Conservation (phyloP, 345 rosid genomes). For the Eucalyptus sideroxylon region DNA sequence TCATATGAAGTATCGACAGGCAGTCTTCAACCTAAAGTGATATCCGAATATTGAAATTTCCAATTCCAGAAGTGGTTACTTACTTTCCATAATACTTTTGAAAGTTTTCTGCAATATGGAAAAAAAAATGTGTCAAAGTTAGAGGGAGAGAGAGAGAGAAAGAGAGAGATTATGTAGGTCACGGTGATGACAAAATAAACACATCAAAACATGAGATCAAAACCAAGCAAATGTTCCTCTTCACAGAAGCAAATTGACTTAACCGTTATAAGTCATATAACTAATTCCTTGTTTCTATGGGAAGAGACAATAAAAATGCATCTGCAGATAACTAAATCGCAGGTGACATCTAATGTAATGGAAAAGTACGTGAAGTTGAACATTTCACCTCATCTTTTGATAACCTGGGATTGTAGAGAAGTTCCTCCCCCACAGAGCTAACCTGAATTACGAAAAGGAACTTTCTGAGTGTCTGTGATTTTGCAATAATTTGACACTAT, state of each 20-base stretch:
- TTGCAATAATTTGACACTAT: neutral
- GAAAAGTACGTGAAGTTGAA: neutral
- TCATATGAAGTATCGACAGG: neutral
- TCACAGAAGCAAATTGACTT: neutral
- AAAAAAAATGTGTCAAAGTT: neutral
- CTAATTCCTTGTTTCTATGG: neutral
- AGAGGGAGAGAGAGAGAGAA: neutral
- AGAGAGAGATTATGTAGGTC: neutral
- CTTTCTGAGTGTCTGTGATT: neutral
- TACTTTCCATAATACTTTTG: conserved; percentile 73
- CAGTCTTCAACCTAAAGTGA: neutral
- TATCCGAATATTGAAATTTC: neutral
- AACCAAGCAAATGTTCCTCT: neutral
- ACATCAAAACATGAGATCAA: neutral
- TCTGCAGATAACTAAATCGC: neutral
- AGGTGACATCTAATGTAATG: neutral
- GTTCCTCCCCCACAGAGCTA: conserved; percentile 90
- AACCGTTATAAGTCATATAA: neutral
- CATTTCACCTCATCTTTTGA: conserved; percentile 63
- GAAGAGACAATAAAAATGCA: neutral
- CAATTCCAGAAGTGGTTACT: conserved; percentile 1
- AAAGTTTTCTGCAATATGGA: conserved; percentile 56
- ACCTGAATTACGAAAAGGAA: conserved; percentile 24
- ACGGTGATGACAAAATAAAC: neutral
- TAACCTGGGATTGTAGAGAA: conserved; percentile 62